Evolutionary conservation across 1,284 basidiomycete genomes (phyloP), one percentile per base, ranked within the genome.

Genomic region (Sporisorium graminicola): DNA sequence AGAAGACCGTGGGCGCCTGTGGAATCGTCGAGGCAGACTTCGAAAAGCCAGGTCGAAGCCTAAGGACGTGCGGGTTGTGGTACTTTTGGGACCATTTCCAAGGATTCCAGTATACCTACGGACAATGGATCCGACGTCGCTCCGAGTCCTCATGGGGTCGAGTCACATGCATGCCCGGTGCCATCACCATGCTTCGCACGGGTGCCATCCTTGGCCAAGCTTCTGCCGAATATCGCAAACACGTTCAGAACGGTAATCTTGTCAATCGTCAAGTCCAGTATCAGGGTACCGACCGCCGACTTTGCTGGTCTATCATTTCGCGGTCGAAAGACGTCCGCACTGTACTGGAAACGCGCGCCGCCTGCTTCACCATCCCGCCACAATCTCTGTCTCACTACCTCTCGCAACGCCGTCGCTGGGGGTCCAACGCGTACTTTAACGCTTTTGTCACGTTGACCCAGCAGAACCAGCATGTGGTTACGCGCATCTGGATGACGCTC

Each of bases 31-130:
- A 71, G 37, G 68, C 63, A 0, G 68, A 71, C 20, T 71, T 65
- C 10, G 27, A 56, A 5, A 65, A 65, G 44, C 58, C 62, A 1
- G 63, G 61, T n/a, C 31, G 63, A 3, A 65, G 54, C 6, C 14
- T 42, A 9, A 27, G 63, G 2, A 62, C 43, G 2, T 71, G 68
- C 35, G 68, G 68, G 12, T 20, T 65, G 18, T 61, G 63, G 63
- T 65, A 65, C 35, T 71, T 61, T 24, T 71, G 68, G 63, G 68
- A 71, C 50, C 68, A 71, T 49, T 71, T 65, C 37, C 68, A 71
- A 40, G 68, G 68, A 0, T 71, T 65, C 26, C 68, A 71, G 33
- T 71, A 71, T 24, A 65, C 63, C 46, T 71, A 64, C 18, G 68
- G 68, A n/a, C 68, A 71, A 22, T 65, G 68, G 68, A 57, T 71